A percentile compares a stretch with the other conserved stretches of the same genome.
Conservation (phyloP, 1,139 yeast genomes). For the Hemisphaericaspora xylofermentans region DNA sequence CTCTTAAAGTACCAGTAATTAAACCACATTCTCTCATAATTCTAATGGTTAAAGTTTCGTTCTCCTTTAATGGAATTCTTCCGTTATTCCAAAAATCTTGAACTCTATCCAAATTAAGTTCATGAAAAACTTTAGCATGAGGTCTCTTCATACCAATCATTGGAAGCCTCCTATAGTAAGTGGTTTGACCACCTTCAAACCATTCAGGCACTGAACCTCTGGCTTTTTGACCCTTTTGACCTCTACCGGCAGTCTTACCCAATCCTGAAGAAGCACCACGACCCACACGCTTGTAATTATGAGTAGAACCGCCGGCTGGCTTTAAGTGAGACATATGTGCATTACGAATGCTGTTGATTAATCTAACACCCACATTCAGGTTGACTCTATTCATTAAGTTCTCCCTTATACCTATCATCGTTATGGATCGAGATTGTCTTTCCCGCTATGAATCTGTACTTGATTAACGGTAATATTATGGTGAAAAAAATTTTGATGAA, state of each 20-base stretch:
- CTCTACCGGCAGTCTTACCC: conserved; percentile 95
- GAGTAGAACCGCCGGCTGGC: conserved; percentile 44
- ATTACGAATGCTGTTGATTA: conserved; percentile 16
- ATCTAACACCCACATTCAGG: conserved; percentile 4
- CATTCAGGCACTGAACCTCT: conserved; percentile 86
- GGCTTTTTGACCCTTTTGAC: conserved; percentile 97
- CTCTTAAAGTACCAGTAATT: conserved; percentile 66
- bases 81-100: conserved; percentile 65
- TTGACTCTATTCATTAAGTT: conserved; percentile 4
- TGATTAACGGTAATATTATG: neutral
- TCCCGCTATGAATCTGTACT: neutral
- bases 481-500: conserved; percentile 4
- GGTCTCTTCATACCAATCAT: conserved; percentile 81
- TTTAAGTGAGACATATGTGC: conserved; percentile 37
- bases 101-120: conserved; percentile 57
- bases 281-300: conserved; percentile 71
- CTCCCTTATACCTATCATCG: conserved; percentile 9
- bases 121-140: conserved; percentile 48
- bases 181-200: conserved; percentile 99
- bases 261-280: conserved; percentile 94
- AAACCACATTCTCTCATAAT: conserved; percentile 73
- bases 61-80: conserved; percentile 61
- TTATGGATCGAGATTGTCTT: neutral
- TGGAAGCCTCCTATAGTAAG: conserved; percentile 84
- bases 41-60: conserved; percentile 60